Evolutionary conservation across 2,329 filamentous ascomycete genomes (phyloP), one percentile per base, ranked within the genome.

Genomic region (Pyrenophora graminea): DNA sequence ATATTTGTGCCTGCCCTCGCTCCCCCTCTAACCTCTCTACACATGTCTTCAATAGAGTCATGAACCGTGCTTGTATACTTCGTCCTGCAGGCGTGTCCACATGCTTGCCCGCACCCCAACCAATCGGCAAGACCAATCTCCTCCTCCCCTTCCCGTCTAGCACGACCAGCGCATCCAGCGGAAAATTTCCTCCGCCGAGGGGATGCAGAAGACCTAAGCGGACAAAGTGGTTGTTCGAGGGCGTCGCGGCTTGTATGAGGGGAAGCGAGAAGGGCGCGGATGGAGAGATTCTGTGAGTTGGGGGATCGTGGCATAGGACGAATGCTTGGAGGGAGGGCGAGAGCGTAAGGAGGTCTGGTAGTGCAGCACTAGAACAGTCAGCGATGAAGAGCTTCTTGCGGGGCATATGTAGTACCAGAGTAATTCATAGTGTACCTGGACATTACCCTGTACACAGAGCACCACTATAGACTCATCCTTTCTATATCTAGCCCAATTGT

Each of bases 141-240:
- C 74, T 63, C 32, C 69, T 63, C 1, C 69, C 69, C 10, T 59
- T 59, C 4, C 53, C 55, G 53, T 79, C 76, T 3, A 78, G 49
- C 2, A 78, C 70, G 4, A 77, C 75, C n/a, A 79, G 62, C 4
- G 76, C 75, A 53, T 78, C 76, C 9, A 79, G 59, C 2, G 74
- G 74, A 18, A 69, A 63, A 38, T 74, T 72, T 2, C 76, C 76
- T 45, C 75, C 76, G 34, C 76, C 76, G 3, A 78, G 66, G 2
- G 76, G 76, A 53, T 79, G 76, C 19, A 78, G 60, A 6, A 79
- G 64, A 6, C 76, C 76, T 15, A 79, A 56, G 13, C 68, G 62
- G 44, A 75, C 59, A 49, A 74, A 74, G 46, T 73, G 71, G 44
- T 74, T 75, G 39, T 69, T 62, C 3, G 64, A 56, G 1, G 67